Evolutionary conservation across 352 stramenopile species (phyloP).

Genomic region (Globisporangium canariense): DNA sequence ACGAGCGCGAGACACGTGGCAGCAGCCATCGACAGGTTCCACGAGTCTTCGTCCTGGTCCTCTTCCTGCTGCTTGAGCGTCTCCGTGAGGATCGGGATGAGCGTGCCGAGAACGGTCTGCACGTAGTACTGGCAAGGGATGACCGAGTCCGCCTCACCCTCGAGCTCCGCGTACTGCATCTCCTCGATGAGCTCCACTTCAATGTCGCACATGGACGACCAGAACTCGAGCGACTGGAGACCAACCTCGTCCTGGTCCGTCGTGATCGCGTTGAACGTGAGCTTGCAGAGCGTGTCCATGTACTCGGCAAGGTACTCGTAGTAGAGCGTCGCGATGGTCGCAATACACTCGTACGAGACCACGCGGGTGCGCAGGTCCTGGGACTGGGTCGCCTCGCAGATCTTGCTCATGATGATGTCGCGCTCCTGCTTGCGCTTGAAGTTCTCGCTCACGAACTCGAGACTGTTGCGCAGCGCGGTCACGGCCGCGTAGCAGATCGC

Average conservation of each 20-base stretch:
- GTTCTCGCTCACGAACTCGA: slow-evolving; percentile 95
- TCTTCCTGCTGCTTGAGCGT: slow-evolving; percentile 95
- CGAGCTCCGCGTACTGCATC: slow-evolving; percentile 78
- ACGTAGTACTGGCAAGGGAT: slow-evolving; percentile 88
- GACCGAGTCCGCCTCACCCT: slow-evolving; percentile 45
- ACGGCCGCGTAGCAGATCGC: slow-evolving; percentile 91
- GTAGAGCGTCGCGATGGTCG: slow-evolving; percentile 93
- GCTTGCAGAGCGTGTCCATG: slow-evolving; percentile 95
- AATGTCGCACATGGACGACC: slow-evolving; percentile 95
- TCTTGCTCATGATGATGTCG: slow-evolving; percentile 94
- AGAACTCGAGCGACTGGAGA: slow-evolving; percentile 97
- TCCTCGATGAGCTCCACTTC: slow-evolving; percentile 94
- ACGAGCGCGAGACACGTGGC: slow-evolving; percentile 93
- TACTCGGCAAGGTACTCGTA: slow-evolving; percentile 95
- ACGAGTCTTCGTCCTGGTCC: slow-evolving; percentile 92
- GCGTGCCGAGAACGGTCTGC: slow-evolving; percentile 73
- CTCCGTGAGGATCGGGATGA: slow-evolving; percentile 92
- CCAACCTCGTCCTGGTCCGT: slow-evolving; percentile 91
- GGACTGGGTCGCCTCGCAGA: slow-evolving; percentile 95
- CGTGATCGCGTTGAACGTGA: slow-evolving; percentile 93
- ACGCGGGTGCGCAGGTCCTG: slow-evolving; percentile 83
- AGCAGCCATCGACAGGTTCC: slow-evolving; percentile 93
- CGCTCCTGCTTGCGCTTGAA: slow-evolving; percentile 95
- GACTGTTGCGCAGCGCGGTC: slow-evolving; percentile 91
- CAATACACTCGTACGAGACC: slow-evolving; percentile 95